These are phyloP conservation scores for Aspergillus tubingensis DNA, from an alignment of 2,329 filamentous ascomycete species.

Conservation along the genomic window DNA sequence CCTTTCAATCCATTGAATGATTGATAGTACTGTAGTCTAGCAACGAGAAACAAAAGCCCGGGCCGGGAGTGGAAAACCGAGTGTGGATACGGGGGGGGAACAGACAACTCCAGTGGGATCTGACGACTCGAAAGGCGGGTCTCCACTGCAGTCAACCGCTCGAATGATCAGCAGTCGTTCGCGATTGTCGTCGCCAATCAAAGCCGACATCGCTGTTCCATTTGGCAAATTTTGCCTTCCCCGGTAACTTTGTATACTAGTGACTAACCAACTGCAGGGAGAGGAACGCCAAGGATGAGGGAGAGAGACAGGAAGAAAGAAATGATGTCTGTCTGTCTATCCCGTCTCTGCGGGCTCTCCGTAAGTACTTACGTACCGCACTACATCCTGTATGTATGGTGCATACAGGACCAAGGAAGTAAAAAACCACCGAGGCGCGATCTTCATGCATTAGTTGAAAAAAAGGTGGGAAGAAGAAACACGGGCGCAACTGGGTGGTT, in stretches of 20 bases:
- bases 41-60: constrained; percentile 5
- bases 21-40: not conserved
- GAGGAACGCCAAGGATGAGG: constrained; percentile 10
- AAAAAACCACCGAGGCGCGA: constrained; percentile 16
- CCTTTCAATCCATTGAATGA: not conserved
- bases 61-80: constrained; percentile 6
- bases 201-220: constrained; percentile 4
- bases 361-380: not conserved
- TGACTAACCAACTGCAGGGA: not conserved
- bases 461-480: constrained; percentile 15
- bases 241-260: not conserved
- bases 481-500: constrained; percentile 4
- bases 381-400: not conserved
- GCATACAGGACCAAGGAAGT: not conserved
- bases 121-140: constrained; percentile 14
- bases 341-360: not conserved
- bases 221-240: constrained; percentile 4
- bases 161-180: constrained; percentile 20
- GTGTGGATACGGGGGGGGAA: constrained; percentile 7
- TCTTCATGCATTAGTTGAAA: constrained; percentile 17
- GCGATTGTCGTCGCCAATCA: constrained; percentile 18
- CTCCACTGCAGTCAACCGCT: constrained; percentile 20
- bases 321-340: not conserved
- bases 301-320: too few relatives aligned
- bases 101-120: constrained; percentile 4